phyloP scores from a whole-genome alignment of 208 protist genomes.

The Trypanosoma cruzi region DNA sequence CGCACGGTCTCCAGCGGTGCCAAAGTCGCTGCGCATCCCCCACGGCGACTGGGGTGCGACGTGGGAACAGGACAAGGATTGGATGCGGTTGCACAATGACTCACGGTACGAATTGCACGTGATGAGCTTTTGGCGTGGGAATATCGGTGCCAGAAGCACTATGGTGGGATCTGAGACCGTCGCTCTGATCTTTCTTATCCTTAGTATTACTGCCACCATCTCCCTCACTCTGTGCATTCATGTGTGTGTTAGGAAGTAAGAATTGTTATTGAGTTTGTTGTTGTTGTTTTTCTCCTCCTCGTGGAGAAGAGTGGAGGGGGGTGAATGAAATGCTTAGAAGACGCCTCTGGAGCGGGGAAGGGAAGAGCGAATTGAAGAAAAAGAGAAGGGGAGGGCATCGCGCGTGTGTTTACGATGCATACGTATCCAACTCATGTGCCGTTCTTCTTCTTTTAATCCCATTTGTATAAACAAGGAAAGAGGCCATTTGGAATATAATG shows the following conservation, averaged over 20 bases:
- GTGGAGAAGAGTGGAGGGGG: no score
- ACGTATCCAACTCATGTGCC: no score
- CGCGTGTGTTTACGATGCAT: not conserved
- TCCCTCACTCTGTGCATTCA: not conserved
- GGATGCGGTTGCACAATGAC: conserved; percentile 8
- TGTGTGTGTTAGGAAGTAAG: not conserved
- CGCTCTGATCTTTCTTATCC: conserved; percentile 6
- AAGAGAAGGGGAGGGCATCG: not conserved
- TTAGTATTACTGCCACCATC: not conserved
- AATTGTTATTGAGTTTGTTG: no score
- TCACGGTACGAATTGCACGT: conserved; percentile 20
- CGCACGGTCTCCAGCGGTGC: conserved; percentile 14
- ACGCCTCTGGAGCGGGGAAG: no score
- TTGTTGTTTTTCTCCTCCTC: not conserved
- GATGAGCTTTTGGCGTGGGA: conserved; percentile 5
- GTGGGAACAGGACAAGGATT: conserved; percentile 12
- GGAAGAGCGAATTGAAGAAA: no score
- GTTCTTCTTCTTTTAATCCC: not conserved
- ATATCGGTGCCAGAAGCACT: conserved; percentile 17
- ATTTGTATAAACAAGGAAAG: not conserved
- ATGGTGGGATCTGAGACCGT: conserved; percentile 10
- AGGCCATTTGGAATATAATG: not conserved
- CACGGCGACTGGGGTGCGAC: not conserved
- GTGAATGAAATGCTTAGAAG: no score
- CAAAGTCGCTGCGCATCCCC: conserved; percentile 9